A percentile compares a stretch with the other conserved stretches of the same genome.
Conservation (phyloP, 306 rosid species). For the Citrullus mucosospermus region DNA sequence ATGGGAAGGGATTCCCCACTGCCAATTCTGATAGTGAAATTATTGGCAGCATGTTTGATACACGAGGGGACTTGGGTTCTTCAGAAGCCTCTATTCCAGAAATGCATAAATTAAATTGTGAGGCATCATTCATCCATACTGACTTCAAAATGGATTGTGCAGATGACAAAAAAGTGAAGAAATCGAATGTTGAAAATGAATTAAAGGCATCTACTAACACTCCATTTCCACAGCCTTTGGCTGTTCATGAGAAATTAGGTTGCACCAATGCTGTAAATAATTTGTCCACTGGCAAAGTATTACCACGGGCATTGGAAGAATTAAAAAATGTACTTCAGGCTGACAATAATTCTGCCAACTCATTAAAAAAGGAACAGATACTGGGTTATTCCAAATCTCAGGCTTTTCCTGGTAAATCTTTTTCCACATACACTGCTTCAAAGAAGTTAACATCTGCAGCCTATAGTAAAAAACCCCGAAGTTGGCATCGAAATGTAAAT, state of each 20-base stretch:
- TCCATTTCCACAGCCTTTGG: conserved; percentile 17
- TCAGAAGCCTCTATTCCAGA: conserved; percentile 30
- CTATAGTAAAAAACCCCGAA: conserved; percentile 36
- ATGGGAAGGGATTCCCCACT: conserved; percentile 19
- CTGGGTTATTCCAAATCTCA: conserved; percentile 15
- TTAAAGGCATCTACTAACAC: conserved; percentile 17
- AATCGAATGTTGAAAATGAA: conserved; percentile 26
- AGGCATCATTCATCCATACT: conserved; percentile 12
- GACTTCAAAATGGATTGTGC: conserved; percentile 22
- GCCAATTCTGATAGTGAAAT: conserved; percentile 34
- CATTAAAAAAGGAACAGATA: conserved; percentile 31
- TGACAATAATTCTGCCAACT: conserved; percentile 14
- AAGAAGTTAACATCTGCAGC: conserved; percentile 36
- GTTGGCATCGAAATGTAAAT: conserved; percentile 52
- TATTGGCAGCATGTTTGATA: conserved; percentile 24
- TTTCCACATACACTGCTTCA: conserved; percentile 20
- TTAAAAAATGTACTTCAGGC: conserved; percentile 28
- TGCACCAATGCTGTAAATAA: conserved; percentile 18
- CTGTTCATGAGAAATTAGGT: conserved; percentile 17
- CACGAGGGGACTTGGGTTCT: conserved; percentile 23
- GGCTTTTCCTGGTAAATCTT: conserved; percentile 22
- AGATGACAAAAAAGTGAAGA: conserved; percentile 21
- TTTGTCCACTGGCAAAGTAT: conserved; percentile 21
- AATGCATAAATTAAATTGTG: conserved; percentile 12
- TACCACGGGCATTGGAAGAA: conserved; percentile 29